Percentiles rank a stretch among this genome's conserved stretches.
These are phyloP conservation scores for Colletotrichum gloeosporioides DNA, from an alignment of 2,329 filamentous ascomycete genomes.

Conservation along the genomic window DNA sequence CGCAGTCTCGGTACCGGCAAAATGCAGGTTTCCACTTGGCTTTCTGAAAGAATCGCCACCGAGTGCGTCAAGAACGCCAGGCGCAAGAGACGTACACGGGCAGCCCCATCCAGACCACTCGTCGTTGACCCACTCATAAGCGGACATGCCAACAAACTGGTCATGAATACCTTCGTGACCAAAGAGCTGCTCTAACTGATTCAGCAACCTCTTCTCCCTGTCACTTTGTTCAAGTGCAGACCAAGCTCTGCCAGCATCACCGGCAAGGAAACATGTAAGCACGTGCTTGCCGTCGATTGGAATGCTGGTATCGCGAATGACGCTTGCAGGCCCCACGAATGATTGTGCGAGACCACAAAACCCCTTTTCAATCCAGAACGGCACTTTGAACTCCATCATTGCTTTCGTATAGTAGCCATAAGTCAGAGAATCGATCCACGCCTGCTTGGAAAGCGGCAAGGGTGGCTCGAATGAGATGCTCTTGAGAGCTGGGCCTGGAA, in stretches of 20 bases:
- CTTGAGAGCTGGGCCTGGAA: conserved; percentile 51
- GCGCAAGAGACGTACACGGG: conserved; percentile 40
- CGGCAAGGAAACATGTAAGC: conserved; percentile 46
- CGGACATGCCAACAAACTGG: conserved; percentile 36
- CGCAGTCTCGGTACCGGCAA: conserved; percentile 59
- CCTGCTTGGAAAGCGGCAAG: conserved; percentile 46
- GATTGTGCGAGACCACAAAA: conserved; percentile 52
- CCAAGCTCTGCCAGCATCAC: conserved; percentile 39
- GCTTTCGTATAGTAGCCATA: conserved; percentile 58
- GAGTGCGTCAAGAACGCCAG: conserved; percentile 40
- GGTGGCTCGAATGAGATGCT: conserved; percentile 52
- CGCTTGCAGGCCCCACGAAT: conserved; percentile 48
- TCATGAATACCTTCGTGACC: conserved; percentile 4
- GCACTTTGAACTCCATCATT: conserved; percentile 45
- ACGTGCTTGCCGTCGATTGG: conserved; percentile 32
- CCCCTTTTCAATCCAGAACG: conserved; percentile 42
- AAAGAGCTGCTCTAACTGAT: conserved; percentile 32
- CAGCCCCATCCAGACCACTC: conserved; percentile 44
- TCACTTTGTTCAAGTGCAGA: conserved; percentile 24
- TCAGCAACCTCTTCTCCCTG: conserved; percentile 26
- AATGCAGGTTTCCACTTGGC: conserved; percentile 39
- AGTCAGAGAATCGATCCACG: conserved; percentile 33
- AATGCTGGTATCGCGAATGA: conserved; percentile 48
- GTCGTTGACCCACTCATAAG: conserved; percentile 43
- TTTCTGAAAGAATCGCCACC: conserved; percentile 37